phyloP scores from a whole-genome alignment of 192 early-diverging fungal genomes.

The Umbelopsis sp. region DNA sequence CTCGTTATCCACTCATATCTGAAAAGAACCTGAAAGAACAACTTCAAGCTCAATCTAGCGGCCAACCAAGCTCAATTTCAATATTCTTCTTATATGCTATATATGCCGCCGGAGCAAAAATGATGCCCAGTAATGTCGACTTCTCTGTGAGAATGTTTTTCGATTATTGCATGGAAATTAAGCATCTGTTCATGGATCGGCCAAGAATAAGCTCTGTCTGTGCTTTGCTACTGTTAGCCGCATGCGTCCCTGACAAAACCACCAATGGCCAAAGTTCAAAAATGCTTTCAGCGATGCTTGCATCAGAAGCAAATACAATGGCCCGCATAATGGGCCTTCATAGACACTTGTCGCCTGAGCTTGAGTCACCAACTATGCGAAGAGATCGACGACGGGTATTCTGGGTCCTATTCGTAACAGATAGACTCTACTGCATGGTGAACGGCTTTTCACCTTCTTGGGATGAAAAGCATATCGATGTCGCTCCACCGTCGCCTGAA shows the following conservation, averaged over 20 bases:
- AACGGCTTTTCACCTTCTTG: not conserved
- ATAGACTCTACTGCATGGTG: not conserved
- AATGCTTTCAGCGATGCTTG: constrained; percentile 8
- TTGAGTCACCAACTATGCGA: not conserved
- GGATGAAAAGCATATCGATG: constrained; percentile 14
- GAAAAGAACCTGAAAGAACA: not conserved
- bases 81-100: constrained; percentile 6
- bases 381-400: constrained; percentile 2
- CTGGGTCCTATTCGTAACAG: not conserved
- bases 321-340: constrained; percentile 9
- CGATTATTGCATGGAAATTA: constrained; percentile 16
- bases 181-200: constrained; percentile 8
- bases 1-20: constrained; percentile 12
- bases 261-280: constrained; percentile 13
- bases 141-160: constrained; percentile 1
- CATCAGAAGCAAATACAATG: constrained; percentile 10
- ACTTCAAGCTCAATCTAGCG: constrained; percentile 3
- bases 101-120: not conserved
- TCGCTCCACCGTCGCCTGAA: not conserved
- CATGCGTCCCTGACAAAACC: not conserved
- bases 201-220: constrained; percentile 12
- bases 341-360: not conserved
- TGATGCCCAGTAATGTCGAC: constrained; percentile 13
- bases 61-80: constrained; percentile 1
- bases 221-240: not conserved